These are phyloP conservation scores for Rhizopogon rudus DNA, from an alignment of 768 basidiomycete species.

Conservation along the genomic window DNA sequence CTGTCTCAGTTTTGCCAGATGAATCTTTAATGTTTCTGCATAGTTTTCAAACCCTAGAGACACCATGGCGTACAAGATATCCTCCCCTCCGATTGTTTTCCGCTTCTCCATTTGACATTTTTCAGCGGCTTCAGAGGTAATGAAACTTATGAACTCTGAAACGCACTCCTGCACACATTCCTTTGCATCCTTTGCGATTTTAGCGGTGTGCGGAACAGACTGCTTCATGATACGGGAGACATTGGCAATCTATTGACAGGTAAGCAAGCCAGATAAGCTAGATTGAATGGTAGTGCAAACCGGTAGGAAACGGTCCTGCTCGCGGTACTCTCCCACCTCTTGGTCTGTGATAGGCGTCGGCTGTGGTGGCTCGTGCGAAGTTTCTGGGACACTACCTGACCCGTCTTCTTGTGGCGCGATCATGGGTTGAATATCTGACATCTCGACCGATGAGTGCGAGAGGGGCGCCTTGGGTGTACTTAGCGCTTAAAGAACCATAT, in stretches of 20 bases:
- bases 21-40: conserved; percentile 87
- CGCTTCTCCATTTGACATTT: conserved; percentile 93
- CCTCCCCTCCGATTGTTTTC: conserved; percentile 97
- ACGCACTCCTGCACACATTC: conserved; percentile 99
- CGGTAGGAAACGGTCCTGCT: conserved; percentile 94
- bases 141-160: conserved; percentile 97
- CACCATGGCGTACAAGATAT: conserved; percentile 93
- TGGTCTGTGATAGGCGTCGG: conserved; percentile 81
- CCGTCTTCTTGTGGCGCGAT: conserved; percentile 42
- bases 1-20: conserved; percentile 85
- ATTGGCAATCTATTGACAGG: conserved; percentile 75
- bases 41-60: conserved; percentile 94
- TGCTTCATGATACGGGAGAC: conserved; percentile 98
- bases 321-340: conserved; percentile 90
- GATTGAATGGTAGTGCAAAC: conserved; percentile 38
- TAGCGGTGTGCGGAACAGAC: conserved; percentile 83
- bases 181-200: conserved; percentile 97
- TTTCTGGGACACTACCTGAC: conserved; percentile 24
- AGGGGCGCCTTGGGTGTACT: background rate
- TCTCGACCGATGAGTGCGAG: conserved; percentile 5
- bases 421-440: conserved; percentile 28
- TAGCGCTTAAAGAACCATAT: background rate
- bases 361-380: conserved; percentile 41
- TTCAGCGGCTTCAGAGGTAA: conserved; percentile 95
- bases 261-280: background rate